phyloP scores from a whole-genome alignment of 768 basidiomycete species.

The Paxillus rubicundulus region DNA sequence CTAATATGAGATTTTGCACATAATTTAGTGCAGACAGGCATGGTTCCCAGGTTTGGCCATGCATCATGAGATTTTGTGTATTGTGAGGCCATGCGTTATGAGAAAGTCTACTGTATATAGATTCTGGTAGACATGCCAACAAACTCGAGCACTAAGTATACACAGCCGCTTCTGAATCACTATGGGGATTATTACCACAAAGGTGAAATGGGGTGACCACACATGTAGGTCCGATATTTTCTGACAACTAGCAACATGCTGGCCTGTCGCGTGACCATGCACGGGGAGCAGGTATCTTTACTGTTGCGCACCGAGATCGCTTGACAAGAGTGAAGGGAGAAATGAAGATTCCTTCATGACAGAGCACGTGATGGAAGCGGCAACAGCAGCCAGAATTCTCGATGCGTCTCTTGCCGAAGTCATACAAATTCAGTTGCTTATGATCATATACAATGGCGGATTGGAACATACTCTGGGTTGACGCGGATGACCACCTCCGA shows the following conservation, averaged over 20 bases:
- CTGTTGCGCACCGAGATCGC: constrained; percentile 4
- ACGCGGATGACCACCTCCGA: constrained; percentile 25
- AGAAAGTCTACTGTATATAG: too few species aligned
- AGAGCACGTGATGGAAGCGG: constrained; percentile 23
- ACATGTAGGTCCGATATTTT: too few species aligned
- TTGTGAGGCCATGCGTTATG: too few species aligned
- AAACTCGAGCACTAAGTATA: not conserved
- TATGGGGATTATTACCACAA: not conserved
- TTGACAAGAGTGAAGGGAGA: constrained; percentile 29
- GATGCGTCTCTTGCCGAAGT: constrained; percentile 20
- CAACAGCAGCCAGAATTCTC: constrained; percentile 26
- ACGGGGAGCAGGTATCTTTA: not conserved
- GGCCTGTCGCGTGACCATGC: too few species aligned
- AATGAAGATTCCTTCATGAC: constrained; percentile 28
- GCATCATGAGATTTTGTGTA: too few species aligned
- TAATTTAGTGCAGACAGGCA: too few species aligned
- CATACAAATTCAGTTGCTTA: not conserved
- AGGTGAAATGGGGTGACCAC: too few species aligned
- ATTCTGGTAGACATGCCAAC: not conserved
- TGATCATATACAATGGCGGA: not conserved
- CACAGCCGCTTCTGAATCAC: not conserved
- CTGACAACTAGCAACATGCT: too few species aligned
- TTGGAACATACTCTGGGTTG: constrained; percentile 14
- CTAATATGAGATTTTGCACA: too few species aligned
- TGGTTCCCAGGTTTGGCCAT: too few species aligned